phyloP scores from a whole-genome alignment of 495 filamentous ascomycete genomes.

The Aspergillus bertholletiae region DNA sequence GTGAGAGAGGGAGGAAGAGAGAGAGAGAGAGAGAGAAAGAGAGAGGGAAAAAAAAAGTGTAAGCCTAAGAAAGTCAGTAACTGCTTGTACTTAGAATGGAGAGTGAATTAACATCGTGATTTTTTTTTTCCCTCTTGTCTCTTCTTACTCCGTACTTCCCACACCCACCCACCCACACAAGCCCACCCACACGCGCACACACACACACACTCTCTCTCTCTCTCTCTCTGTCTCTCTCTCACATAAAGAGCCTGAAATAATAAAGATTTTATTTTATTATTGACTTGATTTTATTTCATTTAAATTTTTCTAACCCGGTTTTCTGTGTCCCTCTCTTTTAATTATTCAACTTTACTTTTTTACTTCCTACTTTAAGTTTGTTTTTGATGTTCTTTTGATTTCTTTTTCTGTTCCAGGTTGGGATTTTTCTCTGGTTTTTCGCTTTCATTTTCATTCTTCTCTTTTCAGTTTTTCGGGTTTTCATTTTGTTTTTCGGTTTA shows the following conservation, averaged over 20 bases:
- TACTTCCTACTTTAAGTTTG: neutral
- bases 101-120: neutral
- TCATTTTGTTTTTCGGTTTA: no score
- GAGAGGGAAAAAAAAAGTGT: slow-evolving; percentile 9
- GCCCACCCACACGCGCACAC: no score
- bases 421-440: neutral
- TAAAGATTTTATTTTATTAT: neutral
- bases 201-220: no score
- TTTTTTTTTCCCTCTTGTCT: no score
- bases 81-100: neutral
- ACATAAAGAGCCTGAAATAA: neutral
- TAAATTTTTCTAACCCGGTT: neutral
- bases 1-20: slow-evolving; percentile 2
- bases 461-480: no score
- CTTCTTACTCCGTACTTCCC: neutral
- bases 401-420: neutral
- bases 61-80: neutral
- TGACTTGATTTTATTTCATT: neutral
- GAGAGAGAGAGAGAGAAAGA: slow-evolving; percentile 7
- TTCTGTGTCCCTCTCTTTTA: neutral
- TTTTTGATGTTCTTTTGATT: neutral
- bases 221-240: neutral
- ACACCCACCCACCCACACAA: no score
- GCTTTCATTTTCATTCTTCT: no score
- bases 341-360: slow-evolving; percentile 4